Evolutionary conservation across 352 stramenopile genomes (phyloP).

Genomic region (Saprolegnia parasitica): DNA sequence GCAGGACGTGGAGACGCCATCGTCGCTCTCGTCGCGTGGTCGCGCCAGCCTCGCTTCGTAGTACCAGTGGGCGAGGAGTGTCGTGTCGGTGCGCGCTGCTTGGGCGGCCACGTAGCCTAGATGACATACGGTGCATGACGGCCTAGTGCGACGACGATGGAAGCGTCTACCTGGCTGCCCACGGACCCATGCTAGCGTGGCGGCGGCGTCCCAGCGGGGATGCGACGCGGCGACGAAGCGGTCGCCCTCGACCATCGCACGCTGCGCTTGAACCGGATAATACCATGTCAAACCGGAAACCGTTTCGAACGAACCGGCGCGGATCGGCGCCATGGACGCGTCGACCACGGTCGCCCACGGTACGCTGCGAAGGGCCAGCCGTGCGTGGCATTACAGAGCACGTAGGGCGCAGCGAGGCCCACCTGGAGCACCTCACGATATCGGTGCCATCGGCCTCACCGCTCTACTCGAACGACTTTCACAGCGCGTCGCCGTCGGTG

Average conservation of each 20-base stretch:
- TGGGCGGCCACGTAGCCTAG: constrained; percentile 49
- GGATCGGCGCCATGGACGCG: neutral
- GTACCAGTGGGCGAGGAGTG: constrained; percentile 40
- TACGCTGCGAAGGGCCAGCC: neutral
- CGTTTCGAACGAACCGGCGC: neutral
- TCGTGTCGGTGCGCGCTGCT: constrained; percentile 30
- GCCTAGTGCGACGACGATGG: neutral
- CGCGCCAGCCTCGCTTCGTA: constrained; percentile 27
- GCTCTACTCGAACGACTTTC: neutral
- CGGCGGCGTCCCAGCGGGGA: neutral
- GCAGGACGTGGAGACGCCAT: constrained; percentile 32
- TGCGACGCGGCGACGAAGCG: too few species aligned
- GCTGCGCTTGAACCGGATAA: too few species aligned
- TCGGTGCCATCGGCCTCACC: neutral
- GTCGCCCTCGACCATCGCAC: too few species aligned
- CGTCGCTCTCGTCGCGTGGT: neutral
- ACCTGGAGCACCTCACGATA: neutral
- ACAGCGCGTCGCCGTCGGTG: neutral
- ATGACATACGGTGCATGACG: too few species aligned
- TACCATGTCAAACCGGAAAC: neutral
- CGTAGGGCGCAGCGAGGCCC: neutral
- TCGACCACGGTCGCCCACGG: neutral
- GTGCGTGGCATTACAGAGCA: too few species aligned
- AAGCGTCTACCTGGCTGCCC: constrained; percentile 12
- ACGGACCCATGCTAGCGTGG: constrained; percentile 5